Evolutionary conservation across 805 yeast genomes (phyloP), one percentile per base, ranked within the genome.

Genomic region (Priceomyces carsonii): DNA sequence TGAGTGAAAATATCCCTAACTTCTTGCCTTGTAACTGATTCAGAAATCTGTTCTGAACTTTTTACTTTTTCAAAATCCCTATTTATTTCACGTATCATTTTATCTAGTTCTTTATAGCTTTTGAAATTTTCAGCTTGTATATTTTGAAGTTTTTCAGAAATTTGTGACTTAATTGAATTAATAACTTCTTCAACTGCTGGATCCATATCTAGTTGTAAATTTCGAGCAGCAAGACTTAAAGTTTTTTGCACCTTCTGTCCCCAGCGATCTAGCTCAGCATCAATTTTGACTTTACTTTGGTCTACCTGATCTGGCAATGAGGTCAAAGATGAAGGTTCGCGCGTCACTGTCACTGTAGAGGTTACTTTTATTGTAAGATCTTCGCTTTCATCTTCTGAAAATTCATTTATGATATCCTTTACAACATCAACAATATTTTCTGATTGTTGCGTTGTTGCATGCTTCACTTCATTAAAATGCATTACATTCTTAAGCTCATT

Each of bases 191-290:
- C 50, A 12, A 65, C 39, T 7, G 41, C 40, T 0, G 64, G 63
- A 17, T 47, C 44, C 48, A 64, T 61, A 20, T 65, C 71, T 15
- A 33, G 29, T 12, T 52, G 57, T 27, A 69, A 53, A 35, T 55
- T 63, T 7, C 45, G 39, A n/a, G 40, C 27, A 0, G 73, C 70
- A 40, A 66, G 51, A 15, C 53, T 49, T 27, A 66, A 43, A 6
- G 71, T 58, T 28, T 55, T 61, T 35, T 56, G 47, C 15, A 68
- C 61, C 39, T 60, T 62, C 5, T 33, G 21, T 27, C 55, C 57
- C 69, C 71, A 69, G 32, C 47, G 45, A 3, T 29, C 20, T 26
- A 68, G 48, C 31, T 63, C 63, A n/a, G 47, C 47, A 27, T 63
- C 55, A n/a, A 67, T 47, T 29, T 48, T 26, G 17, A 28, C 10